Evolutionary conservation across 352 stramenopile genomes (phyloP).

Genomic region (Globisporangium abappressorium): DNA sequence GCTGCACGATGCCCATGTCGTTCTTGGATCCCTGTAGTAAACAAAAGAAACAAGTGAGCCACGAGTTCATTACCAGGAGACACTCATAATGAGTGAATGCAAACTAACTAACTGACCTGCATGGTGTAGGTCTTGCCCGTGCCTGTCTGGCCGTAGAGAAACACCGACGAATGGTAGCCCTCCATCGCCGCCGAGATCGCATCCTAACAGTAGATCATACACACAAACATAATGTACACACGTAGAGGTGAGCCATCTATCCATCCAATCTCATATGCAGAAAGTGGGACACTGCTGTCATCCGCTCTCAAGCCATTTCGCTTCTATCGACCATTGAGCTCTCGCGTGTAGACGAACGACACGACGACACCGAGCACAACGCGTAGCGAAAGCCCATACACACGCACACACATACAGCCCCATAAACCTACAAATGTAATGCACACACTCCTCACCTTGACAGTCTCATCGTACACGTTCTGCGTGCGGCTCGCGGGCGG

Average conservation of each 20-base stretch:
- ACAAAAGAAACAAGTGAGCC: slow-evolving; percentile 1
- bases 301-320: background rate
- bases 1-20: slow-evolving; percentile 80
- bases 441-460: slow-evolving; percentile 37
- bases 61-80: too few relatives aligned
- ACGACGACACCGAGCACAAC: background rate
- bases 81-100: background rate
- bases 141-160: slow-evolving; percentile 91
- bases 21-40: slow-evolving; percentile 25
- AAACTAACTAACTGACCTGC: slow-evolving; percentile 33
- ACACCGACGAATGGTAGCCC: slow-evolving; percentile 85
- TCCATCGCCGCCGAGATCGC: slow-evolving; percentile 67
- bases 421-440: background rate
- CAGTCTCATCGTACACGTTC: slow-evolving; percentile 82
- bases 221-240: background rate
- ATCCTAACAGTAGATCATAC: slow-evolving; percentile 26
- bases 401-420: background rate
- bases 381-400: background rate
- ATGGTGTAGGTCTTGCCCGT: slow-evolving; percentile 87
- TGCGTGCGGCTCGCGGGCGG: slow-evolving; percentile 58
- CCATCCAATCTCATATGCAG: background rate
- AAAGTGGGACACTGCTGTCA: slow-evolving; percentile 5
- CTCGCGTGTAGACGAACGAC: slow-evolving; percentile 5
- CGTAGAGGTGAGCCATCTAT: slow-evolving; percentile 1
- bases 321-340: background rate